Conservation (phyloP, 495 filamentous ascomycete genomes). For the Trichocladium antarcticum region DNA sequence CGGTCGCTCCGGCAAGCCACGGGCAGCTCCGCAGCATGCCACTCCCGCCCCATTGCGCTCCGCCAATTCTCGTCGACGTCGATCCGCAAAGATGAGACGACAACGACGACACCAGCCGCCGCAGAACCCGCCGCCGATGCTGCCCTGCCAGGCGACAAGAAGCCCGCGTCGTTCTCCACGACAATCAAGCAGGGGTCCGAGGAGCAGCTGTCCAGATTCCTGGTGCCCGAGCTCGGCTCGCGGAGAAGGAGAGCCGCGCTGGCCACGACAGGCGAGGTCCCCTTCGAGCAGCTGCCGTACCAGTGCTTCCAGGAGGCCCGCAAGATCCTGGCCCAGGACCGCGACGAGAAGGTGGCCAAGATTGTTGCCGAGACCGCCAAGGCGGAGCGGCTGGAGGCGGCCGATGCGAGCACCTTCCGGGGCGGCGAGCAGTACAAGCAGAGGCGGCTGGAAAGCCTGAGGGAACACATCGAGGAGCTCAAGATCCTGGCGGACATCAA, state of each 20-base stretch:
- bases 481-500: constrained; percentile 93
- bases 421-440: constrained; percentile 53
- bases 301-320: constrained; percentile 96
- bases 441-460: constrained; percentile 57
- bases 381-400: constrained; percentile 48
- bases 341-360: constrained; percentile 63
- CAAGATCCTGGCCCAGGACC: constrained; percentile 66
- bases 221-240: constrained; percentile 60
- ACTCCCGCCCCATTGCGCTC: constrained; percentile 25
- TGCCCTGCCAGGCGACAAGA: constrained; percentile 8
- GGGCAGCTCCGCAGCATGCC: constrained; percentile 23
- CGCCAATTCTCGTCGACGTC: constrained; percentile 39
- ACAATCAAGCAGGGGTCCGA: constrained; percentile 43
- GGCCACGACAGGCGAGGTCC: constrained; percentile 55
- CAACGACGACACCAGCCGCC: constrained; percentile 20
- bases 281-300: constrained; percentile 87
- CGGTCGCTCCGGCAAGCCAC: constrained; percentile 47
- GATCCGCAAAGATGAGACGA: constrained; percentile 30
- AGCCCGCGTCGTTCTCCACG: constrained; percentile 19
- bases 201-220: constrained; percentile 44
- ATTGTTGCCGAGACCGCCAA: constrained; percentile 49
- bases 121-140: constrained; percentile 11
- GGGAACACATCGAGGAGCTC: constrained; percentile 60
- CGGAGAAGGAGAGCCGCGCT: constrained; percentile 72
- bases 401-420: constrained; percentile 44